These are phyloP conservation scores for Tricladium varicosporioides DNA, from an alignment of 2,329 filamentous ascomycete genomes.

Conservation along the genomic window DNA sequence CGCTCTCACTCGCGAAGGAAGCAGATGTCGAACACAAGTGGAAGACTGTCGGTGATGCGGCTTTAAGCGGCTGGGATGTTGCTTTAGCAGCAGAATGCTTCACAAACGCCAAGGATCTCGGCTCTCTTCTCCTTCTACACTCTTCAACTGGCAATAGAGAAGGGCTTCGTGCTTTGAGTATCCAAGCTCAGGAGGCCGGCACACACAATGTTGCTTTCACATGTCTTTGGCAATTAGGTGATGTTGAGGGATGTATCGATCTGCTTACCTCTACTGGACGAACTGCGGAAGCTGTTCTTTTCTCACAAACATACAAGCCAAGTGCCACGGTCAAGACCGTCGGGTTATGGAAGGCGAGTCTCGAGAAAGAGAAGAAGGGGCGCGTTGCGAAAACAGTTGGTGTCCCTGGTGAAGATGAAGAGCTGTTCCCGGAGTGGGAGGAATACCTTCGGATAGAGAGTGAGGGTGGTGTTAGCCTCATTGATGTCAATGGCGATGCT, in stretches of 20 bases:
- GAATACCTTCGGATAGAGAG: slow-evolving; percentile 81
- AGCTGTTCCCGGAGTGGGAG: slow-evolving; percentile 96
- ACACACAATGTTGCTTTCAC: slow-evolving; percentile 93
- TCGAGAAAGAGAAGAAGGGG: slow-evolving; percentile 83
- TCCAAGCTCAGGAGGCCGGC: slow-evolving; percentile 71
- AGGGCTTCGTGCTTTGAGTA: slow-evolving; percentile 70
- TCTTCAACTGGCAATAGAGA: slow-evolving; percentile 78
- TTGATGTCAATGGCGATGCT: slow-evolving; percentile 29
- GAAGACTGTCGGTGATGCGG: slow-evolving; percentile 95
- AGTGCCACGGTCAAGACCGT: slow-evolving; percentile 68
- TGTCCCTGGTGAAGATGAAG: slow-evolving; percentile 76
- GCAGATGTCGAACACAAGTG: slow-evolving; percentile 94
- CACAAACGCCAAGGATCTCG: slow-evolving; percentile 82
- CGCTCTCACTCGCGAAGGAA: slow-evolving; percentile 77
- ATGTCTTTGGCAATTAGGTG: slow-evolving; percentile 81
- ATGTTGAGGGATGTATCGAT: slow-evolving; percentile 78
- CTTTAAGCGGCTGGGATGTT: slow-evolving; percentile 83
- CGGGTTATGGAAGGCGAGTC: slow-evolving; percentile 73
- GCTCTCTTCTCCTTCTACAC: slow-evolving; percentile 83
- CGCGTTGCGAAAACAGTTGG: slow-evolving; percentile 83
- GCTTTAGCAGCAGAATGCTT: slow-evolving; percentile 91
- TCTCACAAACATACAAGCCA: slow-evolving; percentile 94
- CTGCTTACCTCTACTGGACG: slow-evolving; percentile 77
- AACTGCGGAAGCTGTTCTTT: slow-evolving; percentile 81
- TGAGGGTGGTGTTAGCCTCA: slow-evolving; percentile 49